These are phyloP conservation scores for Choanephora cucurbitarum DNA, from an alignment of 371 early-diverging fungal species.

Conservation along the genomic window DNA sequence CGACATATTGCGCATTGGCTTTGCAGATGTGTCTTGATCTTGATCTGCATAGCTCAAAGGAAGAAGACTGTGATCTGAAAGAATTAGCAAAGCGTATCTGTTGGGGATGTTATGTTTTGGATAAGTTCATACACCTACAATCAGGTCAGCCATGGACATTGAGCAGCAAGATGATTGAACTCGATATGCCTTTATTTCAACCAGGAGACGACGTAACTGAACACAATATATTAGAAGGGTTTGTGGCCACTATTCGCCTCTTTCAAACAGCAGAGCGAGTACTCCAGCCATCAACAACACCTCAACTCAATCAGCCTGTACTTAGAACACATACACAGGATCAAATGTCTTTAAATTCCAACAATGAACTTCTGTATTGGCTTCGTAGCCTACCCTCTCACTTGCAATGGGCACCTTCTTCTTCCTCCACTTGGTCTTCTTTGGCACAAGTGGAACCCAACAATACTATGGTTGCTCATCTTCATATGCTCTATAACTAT, in stretches of 20 bases:
- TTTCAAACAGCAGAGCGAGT: slow-evolving; percentile 29
- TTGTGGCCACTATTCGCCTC: slow-evolving; percentile 28
- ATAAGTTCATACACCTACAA: slow-evolving; percentile 29
- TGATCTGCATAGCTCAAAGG: slow-evolving; percentile 21
- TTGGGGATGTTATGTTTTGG: slow-evolving; percentile 38
- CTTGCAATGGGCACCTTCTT: slow-evolving; percentile 32
- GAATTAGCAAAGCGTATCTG: slow-evolving; percentile 31
- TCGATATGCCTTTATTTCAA: slow-evolving; percentile 34
- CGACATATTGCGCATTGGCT: slow-evolving; percentile 34
- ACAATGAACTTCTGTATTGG: slow-evolving; percentile 28
- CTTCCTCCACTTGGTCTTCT: slow-evolving; percentile 4
- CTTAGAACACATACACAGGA: slow-evolving; percentile 25
- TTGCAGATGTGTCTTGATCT: slow-evolving; percentile 37
- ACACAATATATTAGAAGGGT: slow-evolving; percentile 29
- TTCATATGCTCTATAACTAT: slow-evolving; percentile 34
- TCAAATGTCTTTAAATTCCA: slow-evolving; percentile 21
- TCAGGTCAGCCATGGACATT: slow-evolving; percentile 32
- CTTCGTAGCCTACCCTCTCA: slow-evolving; percentile 27
- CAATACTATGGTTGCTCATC: slow-evolving; percentile 19
- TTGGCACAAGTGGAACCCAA: slow-evolving; percentile 15
- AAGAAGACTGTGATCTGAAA: slow-evolving; percentile 16
- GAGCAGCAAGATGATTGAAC: slow-evolving; percentile 22
- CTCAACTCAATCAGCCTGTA: slow-evolving; percentile 13
- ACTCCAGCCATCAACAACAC: slow-evolving; percentile 12
- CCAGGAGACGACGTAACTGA: slow-evolving; percentile 34